Base-by-base conservation (phyloP, 2,329 filamentous ascomycete genomes). In the Chalaropsis thielavioides region DNA sequence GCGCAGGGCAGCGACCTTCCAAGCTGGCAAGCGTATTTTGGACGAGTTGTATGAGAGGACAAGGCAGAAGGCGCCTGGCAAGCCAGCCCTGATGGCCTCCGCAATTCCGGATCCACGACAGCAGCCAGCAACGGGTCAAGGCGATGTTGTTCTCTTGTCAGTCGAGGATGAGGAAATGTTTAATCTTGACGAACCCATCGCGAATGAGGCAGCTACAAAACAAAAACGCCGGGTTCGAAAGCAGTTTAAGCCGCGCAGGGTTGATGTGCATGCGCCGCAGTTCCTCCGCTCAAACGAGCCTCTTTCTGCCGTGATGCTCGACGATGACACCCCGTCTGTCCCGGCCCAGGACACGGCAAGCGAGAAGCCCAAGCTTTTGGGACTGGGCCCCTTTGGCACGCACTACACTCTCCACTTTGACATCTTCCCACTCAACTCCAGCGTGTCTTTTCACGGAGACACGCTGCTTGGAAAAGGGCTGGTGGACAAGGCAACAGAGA, bases 341-440 rank as follows among this genome's bases (percentile, higher is more conserved):
- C 35, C 41, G 6, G 15, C 40, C 13, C 19, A 15, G 10, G 13
- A 31, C 3, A 27, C 40, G 17, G 46, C n/a, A 41, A 66, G 58
- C 19, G 27, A 38, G 69, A 72, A 7, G 68, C 69, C 2, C 56
- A 76, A 71, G 56, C 68, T 86, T n/a, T 69, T 71, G 11, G 82
- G 83, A 0, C 73, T 87, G 7, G 82, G 80, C 0, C 81, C 82
- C 0, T 85, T 83, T 70, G 84, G 84, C 0, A 83, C 81, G 1
- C 76, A 78, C 27, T 87, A 86, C 70, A 81, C 83, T 0, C 78
- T 81, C 41, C 79, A 87, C 69, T 87, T 87, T 68, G 83, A 86
- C 58, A 72, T 83, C 3, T 84, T 85, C 63, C 83, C 83, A 19
- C 73, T 87, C 38, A 78, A 81, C 46, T 69, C 72, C 6, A 79